These are phyloP conservation scores for Acorus calamus DNA, from an alignment of 106 monocot genomes.

Conservation along the genomic window DNA sequence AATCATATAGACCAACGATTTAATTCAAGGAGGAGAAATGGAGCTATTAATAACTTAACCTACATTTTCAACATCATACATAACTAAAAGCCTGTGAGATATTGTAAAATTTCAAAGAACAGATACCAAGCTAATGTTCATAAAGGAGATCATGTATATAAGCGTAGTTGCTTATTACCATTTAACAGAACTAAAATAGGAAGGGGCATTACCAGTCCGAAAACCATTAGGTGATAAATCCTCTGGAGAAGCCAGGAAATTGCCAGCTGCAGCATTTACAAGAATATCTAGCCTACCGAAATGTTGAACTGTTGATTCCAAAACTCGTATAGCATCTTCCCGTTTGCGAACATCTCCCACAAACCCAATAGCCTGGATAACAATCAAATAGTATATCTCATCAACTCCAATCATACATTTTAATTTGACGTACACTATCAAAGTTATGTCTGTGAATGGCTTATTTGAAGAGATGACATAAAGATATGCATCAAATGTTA, in stretches of 20 bases:
- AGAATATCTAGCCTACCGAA: conserved; percentile 12
- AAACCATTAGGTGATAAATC: conserved; percentile 13
- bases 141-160: too few species aligned
- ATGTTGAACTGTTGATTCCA: background rate
- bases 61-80: background rate
- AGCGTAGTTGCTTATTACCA: too few species aligned
- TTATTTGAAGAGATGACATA: too few species aligned
- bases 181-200: too few species aligned
- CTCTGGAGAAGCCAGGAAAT: conserved; percentile 9
- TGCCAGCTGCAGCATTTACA: conserved; percentile 10
- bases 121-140: background rate
- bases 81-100: background rate
- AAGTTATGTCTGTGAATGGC: too few species aligned
- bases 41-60: background rate
- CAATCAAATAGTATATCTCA: too few species aligned
- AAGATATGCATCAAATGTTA: too few species aligned
- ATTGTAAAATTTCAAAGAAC: background rate
- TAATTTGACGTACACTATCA: too few species aligned
- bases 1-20: background rate
- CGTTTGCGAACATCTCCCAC: conserved; percentile 11
- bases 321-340: conserved; percentile 5
- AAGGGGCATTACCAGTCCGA: background rate
- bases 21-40: background rate
- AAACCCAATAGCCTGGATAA: conserved; percentile 3
- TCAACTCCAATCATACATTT: too few species aligned